Evolutionary conservation across 2,329 filamentous ascomycete genomes (phyloP).

Genomic region (Exutisphaerella laricina): DNA sequence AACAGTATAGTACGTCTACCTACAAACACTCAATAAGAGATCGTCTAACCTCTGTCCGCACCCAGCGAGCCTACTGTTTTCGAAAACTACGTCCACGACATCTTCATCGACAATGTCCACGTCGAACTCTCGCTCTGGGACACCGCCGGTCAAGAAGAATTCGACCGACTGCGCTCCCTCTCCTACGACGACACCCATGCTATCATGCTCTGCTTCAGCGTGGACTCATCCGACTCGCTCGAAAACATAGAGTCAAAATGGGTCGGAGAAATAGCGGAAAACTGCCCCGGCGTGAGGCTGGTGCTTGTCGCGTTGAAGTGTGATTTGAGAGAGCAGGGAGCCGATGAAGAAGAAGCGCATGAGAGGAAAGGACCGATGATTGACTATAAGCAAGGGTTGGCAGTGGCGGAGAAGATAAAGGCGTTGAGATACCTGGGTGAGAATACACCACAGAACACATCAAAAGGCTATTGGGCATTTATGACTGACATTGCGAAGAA

Average conservation of each 20-base stretch:
- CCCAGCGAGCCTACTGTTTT: conserved; percentile 86
- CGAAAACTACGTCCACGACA: conserved; percentile 99
- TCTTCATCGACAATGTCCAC: conserved; percentile 95
- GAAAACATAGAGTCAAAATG: conserved; percentile 99
- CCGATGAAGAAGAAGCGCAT: conserved; percentile 51
- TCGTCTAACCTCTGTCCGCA: conserved; percentile 3
- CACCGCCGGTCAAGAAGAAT: conserved; percentile 97
- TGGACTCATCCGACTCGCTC: conserved; percentile 91
- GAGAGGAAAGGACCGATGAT: conserved; percentile 60
- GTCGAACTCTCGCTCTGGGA: conserved; percentile 98
- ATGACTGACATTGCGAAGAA: conserved; percentile 49
- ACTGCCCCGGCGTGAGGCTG: conserved; percentile 90
- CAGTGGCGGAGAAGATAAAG: conserved; percentile 85
- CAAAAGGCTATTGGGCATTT: not conserved
- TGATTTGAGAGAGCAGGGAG: conserved; percentile 75
- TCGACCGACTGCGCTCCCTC: conserved; percentile 88
- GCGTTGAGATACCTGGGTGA: conserved; percentile 81
- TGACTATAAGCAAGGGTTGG: conserved; percentile 83
- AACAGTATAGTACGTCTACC: conserved; percentile 71
- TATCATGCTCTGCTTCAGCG: conserved; percentile 97
- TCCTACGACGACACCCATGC: conserved; percentile 98
- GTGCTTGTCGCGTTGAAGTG: conserved; percentile 96
- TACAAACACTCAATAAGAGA: not conserved
- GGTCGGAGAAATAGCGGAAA: conserved; percentile 96
- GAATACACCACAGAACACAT: conserved; percentile 1